Evolutionary conservation across 306 rosid genomes (phyloP), one percentile per base, ranked within the genome.

Genomic region (Medicago arabica): DNA sequence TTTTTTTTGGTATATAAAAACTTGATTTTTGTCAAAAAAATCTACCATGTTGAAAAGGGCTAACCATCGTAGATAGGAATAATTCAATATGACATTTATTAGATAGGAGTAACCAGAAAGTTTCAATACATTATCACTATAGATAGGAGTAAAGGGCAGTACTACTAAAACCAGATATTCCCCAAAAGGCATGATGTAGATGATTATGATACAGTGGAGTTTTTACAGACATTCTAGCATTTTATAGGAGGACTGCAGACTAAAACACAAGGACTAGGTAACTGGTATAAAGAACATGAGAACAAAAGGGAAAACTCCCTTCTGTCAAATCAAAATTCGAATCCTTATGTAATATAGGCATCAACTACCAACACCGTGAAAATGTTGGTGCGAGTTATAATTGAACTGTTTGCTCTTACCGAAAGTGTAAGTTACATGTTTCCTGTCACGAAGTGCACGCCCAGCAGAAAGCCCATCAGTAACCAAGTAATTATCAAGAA

Each of bases 361-460:
- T 77, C 44, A 44, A 53, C 67, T 58, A 63, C 57, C 67, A 81
- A 73, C 38, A 78, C 50, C 19, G 69, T 31, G 34, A 49, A 79
- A 80, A 66, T 12, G 36, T n/a, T 9, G 21, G 41, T 36, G 46
- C 47, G 44, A 69, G 59, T 44, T 23, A 69, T 13, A 71, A 72
- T 21, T 47, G 71, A 71, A 78, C 43, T 59, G 60, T 64, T 74
- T 69, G 75, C 75, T 75, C 96, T 86, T 81, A 96, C 99, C 99
- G 39, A 96, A 96, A 60, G 99, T 96, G 81, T 96, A 96, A 70
- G 99, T 92, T 72, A 96, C 99, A 44, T 91, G 98, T 78, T 96
- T 96, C 83, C 99, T 87, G 83, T 89, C 98, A 77, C 99, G 99
- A 51, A 96, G 99, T 67, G 99, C 88, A 81, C 99, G 99, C 66